A percentile compares a stretch with the other conserved stretches of the same genome.
Evolutionary conservation across 441 rosid species (phyloP).

Genomic region (Arabidopsis hybrid): DNA sequence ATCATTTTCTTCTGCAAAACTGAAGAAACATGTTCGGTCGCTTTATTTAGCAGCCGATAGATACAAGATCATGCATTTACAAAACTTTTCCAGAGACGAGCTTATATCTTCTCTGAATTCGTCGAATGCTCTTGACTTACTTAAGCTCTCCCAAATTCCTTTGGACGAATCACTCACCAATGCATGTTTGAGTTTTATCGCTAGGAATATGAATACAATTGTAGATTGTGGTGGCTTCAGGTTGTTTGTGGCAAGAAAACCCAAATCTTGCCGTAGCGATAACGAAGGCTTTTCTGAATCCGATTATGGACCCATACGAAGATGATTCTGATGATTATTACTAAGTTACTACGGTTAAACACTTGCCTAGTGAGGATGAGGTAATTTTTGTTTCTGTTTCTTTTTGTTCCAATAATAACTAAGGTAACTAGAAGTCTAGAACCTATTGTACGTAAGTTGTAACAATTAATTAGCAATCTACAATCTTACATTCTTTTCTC

Average conservation of each 20-base stretch:
- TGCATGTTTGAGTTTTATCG: not conserved
- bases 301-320: not conserved
- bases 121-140: not conserved
- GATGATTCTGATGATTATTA: not conserved
- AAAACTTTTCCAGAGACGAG: not conserved
- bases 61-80: not conserved
- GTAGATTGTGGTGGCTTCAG: not conserved
- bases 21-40: not conserved
- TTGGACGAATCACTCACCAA: not conserved
- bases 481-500: too few species aligned
- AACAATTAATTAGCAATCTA: too few species aligned
- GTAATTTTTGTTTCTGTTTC: too few species aligned
- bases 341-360: too few species aligned
- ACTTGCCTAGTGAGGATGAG: too few species aligned
- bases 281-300: not conserved
- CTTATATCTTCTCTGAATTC: not conserved
- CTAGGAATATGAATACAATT: too few species aligned
- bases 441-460: too few species aligned
- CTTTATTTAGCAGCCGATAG: not conserved
- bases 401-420: too few species aligned
- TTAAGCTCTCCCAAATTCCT: not conserved
- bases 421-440: too few species aligned
- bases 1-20: not conserved
- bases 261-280: not conserved
- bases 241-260: not conserved